Percentiles rank a stretch among this genome's conserved stretches.
phyloP scores from a whole-genome alignment of 73 alveolate species.

The Symbiodinium natans region DNA sequence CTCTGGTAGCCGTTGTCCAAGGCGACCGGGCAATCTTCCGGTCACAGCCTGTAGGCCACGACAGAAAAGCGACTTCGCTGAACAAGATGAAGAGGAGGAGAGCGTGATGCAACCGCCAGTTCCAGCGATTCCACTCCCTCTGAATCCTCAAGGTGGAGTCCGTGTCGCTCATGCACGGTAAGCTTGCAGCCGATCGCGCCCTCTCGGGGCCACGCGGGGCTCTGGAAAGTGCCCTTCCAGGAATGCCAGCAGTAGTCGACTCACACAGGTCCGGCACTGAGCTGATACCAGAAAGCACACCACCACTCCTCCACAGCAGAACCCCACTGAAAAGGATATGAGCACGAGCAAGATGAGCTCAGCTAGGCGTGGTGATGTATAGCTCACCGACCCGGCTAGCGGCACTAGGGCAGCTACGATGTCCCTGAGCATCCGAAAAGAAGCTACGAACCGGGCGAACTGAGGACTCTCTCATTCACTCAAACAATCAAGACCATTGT shows the following conservation, averaged over 20 bases:
- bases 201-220: not conserved
- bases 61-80: not conserved
- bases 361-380: conserved; percentile 29
- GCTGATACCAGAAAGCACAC: conserved; percentile 7
- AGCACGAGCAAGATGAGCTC: not conserved
- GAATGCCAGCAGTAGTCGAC: not conserved
- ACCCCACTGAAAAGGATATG: not conserved
- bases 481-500: not conserved
- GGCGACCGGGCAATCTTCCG: no score
- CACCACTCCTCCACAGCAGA: conserved; percentile 39
- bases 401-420: conserved; percentile 7
- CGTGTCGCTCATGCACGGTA: conserved; percentile 26
- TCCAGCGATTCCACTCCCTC: not conserved
- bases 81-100: conserved; percentile 5
- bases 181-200: not conserved
- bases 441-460: not conserved
- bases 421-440: conserved; percentile 36
- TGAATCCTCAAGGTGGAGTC: not conserved
- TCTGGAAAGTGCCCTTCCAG: not conserved
- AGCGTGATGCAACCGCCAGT: not conserved
- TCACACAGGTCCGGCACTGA: not conserved
- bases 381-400: not conserved
- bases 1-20: no score
- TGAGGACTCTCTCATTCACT: not conserved
- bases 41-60: no score